These are phyloP conservation scores for Microthlaspi erraticum DNA, from an alignment of 345 rosid species.

Conservation along the genomic window DNA sequence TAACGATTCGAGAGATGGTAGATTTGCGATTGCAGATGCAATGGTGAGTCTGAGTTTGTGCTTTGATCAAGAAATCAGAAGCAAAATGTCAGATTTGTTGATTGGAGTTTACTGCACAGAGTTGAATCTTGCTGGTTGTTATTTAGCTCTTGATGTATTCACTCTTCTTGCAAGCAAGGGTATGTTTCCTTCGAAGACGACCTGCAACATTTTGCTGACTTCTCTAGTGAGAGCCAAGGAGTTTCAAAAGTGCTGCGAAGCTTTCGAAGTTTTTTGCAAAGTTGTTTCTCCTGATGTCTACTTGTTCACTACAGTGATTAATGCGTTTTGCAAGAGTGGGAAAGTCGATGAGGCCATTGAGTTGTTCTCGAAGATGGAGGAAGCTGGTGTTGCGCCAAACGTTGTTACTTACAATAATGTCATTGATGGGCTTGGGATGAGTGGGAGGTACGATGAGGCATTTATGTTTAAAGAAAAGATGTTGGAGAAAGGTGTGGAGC, in stretches of 20 bases:
- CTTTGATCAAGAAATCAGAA: conserved; percentile 42
- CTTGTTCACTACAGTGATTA: conserved; percentile 65
- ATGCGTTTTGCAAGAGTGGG: conserved; percentile 68
- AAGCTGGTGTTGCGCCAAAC: conserved; percentile 59
- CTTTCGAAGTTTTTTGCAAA: conserved; percentile 55
- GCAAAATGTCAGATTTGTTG: conserved; percentile 56
- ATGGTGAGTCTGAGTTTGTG: conserved; percentile 53
- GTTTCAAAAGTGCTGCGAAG: conserved; percentile 55
- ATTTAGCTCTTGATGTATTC: conserved; percentile 59
- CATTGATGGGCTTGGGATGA: conserved; percentile 76
- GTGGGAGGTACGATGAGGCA: conserved; percentile 64
- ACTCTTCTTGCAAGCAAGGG: conserved; percentile 51
- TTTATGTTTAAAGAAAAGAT: conserved; percentile 63
- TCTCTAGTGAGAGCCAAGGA: conserved; percentile 66
- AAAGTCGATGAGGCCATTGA: conserved; percentile 57
- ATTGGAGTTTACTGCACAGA: conserved; percentile 69
- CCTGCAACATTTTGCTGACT: conserved; percentile 64
- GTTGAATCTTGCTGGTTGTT: conserved; percentile 56
- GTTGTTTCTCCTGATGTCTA: conserved; percentile 65
- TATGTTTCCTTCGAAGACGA: conserved; percentile 66
- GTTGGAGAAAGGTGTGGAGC: conserved; percentile 55
- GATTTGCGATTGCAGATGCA: conserved; percentile 52
- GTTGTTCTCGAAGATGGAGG: conserved; percentile 63
- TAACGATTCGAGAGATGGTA: conserved; percentile 24
- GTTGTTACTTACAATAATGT: conserved; percentile 70